Evolutionary conservation across 805 yeast species (phyloP), one percentile per base, ranked within the genome.

Genomic region (Yamadazyma nakazawae): DNA sequence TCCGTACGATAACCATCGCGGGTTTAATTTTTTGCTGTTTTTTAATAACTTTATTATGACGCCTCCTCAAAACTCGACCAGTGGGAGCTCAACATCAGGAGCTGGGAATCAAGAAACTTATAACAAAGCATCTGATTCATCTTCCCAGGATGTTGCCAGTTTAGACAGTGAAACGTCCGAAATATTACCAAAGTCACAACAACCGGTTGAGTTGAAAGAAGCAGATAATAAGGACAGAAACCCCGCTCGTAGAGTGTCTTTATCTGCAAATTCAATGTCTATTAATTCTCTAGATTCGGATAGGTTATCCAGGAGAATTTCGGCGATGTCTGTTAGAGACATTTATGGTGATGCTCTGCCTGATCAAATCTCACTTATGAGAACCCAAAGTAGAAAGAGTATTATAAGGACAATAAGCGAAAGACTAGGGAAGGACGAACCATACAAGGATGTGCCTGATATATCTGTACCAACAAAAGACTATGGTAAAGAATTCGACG

Each of bases 331-430:
- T 3, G 68, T 63, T 7, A 60, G 59, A 50, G 71, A 63, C 31
- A 67, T 76, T 13, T 77, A 75, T 49, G 77, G 75, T 6, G 68
- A 67, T 25, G 51, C 67, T 48, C 58, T 61, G 16, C 64, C 67
- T 0, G 61, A 67, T 13, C 63, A 64, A 42, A 67, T 78, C 16
- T 61, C 64, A 4, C 49, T 79, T 34, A 62, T 59, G 19, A 65
- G 84, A 41, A 68, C 74, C 8, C 64, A 63, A 24, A 76, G 82
- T 1, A 62, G 70, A 36, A 68, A 64, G 21, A 71, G 81, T 0
- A 71, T 79, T 34, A 57, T 75, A 19, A 63, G 63, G n/a, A 62
- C 72, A 1, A 57, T 64, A 30, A 59, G 67, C 41, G 54, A 58
- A 17, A 46, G 71, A 37, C 63, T 60, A 24, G 57, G 49, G 18